Base-by-base conservation (phyloP, 169 alveolate species). In the Eimeria mitis region DNA sequence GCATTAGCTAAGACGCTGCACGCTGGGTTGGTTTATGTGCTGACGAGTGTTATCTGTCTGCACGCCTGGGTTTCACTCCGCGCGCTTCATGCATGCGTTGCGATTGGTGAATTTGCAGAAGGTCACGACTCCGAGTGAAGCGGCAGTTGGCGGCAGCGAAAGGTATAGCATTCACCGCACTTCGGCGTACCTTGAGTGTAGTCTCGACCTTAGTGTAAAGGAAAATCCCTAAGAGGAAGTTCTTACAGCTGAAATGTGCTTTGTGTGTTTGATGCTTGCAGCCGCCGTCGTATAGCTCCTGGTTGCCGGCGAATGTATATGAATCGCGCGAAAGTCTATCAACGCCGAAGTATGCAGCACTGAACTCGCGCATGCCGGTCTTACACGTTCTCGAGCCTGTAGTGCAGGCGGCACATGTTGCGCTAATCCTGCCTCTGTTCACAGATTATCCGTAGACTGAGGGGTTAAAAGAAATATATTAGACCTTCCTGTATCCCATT, bases 291-390 rank as follows among this genome's bases (percentile, higher is more conserved):
- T 37, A 25, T 59, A 83, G 40, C 73, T 23, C 40, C 75, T 7
- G 9, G 42, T 34, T 6, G 81, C 61, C 78, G 92, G n/a, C 79
- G 92, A 42, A 85, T 85, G 92, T 85, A 85, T 25, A 85, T 85
- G 92, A 85, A 85, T 42, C 92, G 92, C 25, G 92, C 92, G 34
- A 85, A 56, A 23, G 92, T 85, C 63, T 85, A 85, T 49, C 92
- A 85, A 63, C 92, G 92, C 70, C 92, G 92, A 85, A 56, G 92
- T 85, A 4, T 19, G 92, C 56, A 4, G 3, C 81, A 37, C 81
- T 40, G n/a, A 40, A 71, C 81, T 4, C 13, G 42, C 8, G 1
- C 31, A 40, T 71, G 16, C 54, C 54, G 23, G 11, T 54, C 54
- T 6, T 71, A 40, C 5, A 21, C 14, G 54, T 31, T 34, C 56